Base-by-base conservation (phyloP, 805 yeast species). In the Teunomyces pallodes region DNA sequence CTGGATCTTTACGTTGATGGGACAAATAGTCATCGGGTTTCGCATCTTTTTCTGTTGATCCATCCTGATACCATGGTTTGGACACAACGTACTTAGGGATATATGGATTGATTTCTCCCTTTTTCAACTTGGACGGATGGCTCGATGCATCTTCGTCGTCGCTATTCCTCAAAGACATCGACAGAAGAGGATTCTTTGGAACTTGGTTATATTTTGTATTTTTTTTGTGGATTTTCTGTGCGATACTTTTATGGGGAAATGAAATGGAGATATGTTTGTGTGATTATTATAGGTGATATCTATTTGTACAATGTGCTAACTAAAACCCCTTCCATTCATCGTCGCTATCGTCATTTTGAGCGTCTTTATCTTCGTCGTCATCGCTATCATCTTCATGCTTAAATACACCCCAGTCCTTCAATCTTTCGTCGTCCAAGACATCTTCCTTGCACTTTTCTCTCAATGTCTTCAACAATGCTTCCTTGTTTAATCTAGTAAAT, bases 381-480 rank as follows among this genome's bases (percentile, higher is more conserved):
- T 54, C 65, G 9, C 56, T 58, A 9, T 57, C 64, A 12, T 56
- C 60, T 2, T 55, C 61, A n/a, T 48, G 54, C 38, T 66, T 68
- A 5, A 66, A 63, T 5, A 81, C 67, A 7, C 84, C 86, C 94
- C 96, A 88, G 30, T 73, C 73, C 20, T 63, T 62, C 42, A 90
- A 71, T 59, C 94, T 77, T 27, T 69, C 64, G 59, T 91, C 96
- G 1, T 70, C 69, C 35, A 87, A 69, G 0, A 92, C 75, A 31
- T 88, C 94, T 32, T 80, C 83, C 54, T 72, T 74, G 49, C 85
- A 83, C 57, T 82, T 84, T 43, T 74, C 70, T 64, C 88, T 80
- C 50, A 90, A 67, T 2, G 86, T 81, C 68, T 86, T 87, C 61
- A 80, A 74, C 30, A 70, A 65, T 3, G 78, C 74, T n/a, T 72